phyloP scores from a whole-genome alignment of 2,329 filamentous ascomycete species.

The Macroventuria anomochaeta region DNA sequence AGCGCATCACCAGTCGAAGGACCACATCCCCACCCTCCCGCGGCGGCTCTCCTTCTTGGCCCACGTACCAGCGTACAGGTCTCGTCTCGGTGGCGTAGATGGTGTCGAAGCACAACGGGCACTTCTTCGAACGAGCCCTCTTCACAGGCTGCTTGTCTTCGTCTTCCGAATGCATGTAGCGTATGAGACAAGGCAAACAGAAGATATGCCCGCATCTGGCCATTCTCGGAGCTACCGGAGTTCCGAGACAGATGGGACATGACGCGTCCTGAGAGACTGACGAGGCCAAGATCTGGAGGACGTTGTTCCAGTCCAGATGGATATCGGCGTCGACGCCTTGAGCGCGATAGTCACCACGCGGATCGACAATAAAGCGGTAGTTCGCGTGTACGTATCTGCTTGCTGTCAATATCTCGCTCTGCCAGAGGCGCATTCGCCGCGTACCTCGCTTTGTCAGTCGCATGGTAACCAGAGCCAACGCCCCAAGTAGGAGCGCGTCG shows the following conservation, averaged over 20 bases:
- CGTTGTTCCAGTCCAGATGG: constrained; percentile 86
- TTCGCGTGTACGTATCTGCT: constrained; percentile 88
- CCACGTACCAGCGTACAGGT: constrained; percentile 88
- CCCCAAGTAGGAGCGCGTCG: constrained; percentile 82
- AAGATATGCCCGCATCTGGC: constrained; percentile 97
- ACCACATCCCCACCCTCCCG: constrained; percentile 88
- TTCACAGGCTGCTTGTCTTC: constrained; percentile 68
- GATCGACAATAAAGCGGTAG: constrained; percentile 94
- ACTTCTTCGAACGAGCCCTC: constrained; percentile 86
- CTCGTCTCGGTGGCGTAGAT: constrained; percentile 91
- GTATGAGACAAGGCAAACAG: constrained; percentile 88
- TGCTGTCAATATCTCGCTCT: constrained; percentile 11
- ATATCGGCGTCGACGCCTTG: constrained; percentile 88
- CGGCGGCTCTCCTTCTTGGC: constrained; percentile 82
- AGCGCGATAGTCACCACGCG: constrained; percentile 76
- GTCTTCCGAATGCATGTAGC: constrained; percentile 89
- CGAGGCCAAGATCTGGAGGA: constrained; percentile 90
- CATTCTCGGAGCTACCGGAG: constrained; percentile 93
- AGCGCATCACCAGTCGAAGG: constrained; percentile 81
- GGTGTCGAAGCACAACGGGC: constrained; percentile 91
- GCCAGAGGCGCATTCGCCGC: background rate
- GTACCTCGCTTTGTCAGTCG: constrained; percentile 86
- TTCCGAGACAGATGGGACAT: constrained; percentile 93
- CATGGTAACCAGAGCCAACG: constrained; percentile 85
- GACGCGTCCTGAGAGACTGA: constrained; percentile 85